Evolutionary conservation across 2,329 filamentous ascomycete species (phyloP), one percentile per base, ranked within the genome.

Genomic region (Fusarium nodosum): DNA sequence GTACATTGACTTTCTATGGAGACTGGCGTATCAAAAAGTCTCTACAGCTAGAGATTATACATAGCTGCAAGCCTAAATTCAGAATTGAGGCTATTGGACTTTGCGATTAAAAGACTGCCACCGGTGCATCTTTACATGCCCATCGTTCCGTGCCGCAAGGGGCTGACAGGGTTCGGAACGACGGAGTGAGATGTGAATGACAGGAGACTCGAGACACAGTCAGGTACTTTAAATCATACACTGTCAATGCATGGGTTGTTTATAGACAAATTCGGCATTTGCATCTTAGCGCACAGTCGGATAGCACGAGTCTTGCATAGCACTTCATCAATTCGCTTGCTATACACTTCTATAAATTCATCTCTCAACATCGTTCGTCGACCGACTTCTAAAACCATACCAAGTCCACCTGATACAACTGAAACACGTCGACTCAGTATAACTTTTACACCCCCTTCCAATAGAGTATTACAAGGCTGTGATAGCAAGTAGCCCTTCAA

Each of bases 271-370:
- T 7, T 28, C 9, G 33, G 22, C 33, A 39, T 38, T 30, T 26
- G 47, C 33, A 20, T 12, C 8, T 16, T 11, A 12, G 12, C 15
- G n/a, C 22, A 9, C 13, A 13, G 33, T 47, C 6, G 16, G 18
- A 34, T 13, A 6, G 18, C 18, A 28, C 2, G 16, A 26, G 5
- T 11, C 8, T 34, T 24, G 22, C 12, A 38, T 63, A 60, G 61
- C 34, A 62, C 62, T 64, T 60, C 51, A 48, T 70, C 61, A 56
- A 60, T 72, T 68, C 63, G 59, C 52, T 66, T 59, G 60, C 66
- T 73, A 74, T 72, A 41, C 66, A 74, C 71, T 48, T 74, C 72
- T 73, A 63, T 47, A 66, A 39, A 65, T 44, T 57, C 56, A 34
- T 53, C 33, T 45, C 69, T 50, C 48, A 63, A 56, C 47, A 62